Conservation (phyloP, 2,329 filamentous ascomycete species). For the Calonectria pteridis region DNA sequence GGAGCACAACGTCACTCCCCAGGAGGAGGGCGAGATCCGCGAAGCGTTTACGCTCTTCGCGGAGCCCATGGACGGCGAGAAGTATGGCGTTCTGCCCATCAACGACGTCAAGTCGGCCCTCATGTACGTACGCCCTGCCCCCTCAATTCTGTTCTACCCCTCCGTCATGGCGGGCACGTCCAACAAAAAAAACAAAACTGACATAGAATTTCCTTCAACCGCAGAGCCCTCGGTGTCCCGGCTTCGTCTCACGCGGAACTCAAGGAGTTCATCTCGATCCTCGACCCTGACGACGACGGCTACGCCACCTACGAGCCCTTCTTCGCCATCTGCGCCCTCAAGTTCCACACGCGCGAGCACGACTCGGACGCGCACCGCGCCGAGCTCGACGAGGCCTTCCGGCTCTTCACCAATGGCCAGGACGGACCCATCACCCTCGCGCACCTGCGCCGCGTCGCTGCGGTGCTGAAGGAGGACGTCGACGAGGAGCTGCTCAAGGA, state of each 20-base stretch:
- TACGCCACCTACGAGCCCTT: slow-evolving; percentile 85
- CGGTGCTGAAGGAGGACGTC: slow-evolving; percentile 85
- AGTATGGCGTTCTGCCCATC: slow-evolving; percentile 76
- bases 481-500: slow-evolving; percentile 86
- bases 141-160: neutral
- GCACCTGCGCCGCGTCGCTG: slow-evolving; percentile 83
- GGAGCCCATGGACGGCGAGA: slow-evolving; percentile 77
- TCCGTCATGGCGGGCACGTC: neutral
- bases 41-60: slow-evolving; percentile 91
- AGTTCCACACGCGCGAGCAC: slow-evolving; percentile 74
- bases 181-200: neutral
- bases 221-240: slow-evolving; percentile 83
- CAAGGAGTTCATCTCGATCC: slow-evolving; percentile 79
- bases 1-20: slow-evolving; percentile 86
- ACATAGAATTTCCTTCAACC: neutral
- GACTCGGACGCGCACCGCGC: slow-evolving; percentile 65
- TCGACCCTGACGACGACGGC: slow-evolving; percentile 86
- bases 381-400: slow-evolving; percentile 86
- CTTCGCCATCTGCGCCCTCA: slow-evolving; percentile 88
- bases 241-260: slow-evolving; percentile 76
- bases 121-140: slow-evolving; percentile 67
- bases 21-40: slow-evolving; percentile 89
- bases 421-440: slow-evolving; percentile 78
- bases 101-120: slow-evolving; percentile 78
- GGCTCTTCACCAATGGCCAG: slow-evolving; percentile 76